Evolutionary conservation across 2,329 filamentous ascomycete genomes (phyloP), one percentile per base, ranked within the genome.

Genomic region (Sarocladium brachiariae): DNA sequence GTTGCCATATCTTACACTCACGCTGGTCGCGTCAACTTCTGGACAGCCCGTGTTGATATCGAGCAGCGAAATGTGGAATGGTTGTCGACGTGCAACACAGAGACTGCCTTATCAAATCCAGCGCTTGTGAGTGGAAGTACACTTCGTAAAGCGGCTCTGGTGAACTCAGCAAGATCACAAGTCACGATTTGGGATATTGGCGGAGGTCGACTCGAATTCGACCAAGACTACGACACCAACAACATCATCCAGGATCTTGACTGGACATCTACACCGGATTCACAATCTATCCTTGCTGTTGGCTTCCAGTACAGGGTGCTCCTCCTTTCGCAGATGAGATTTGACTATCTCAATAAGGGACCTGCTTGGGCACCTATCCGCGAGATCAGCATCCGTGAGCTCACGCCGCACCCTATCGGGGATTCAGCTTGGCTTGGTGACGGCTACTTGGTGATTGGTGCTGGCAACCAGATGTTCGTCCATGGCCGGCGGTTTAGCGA

Each of bases 131-230:
- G 89, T 61, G 90, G 87, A 13, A 95, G 87, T 57, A 91, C 86
- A 8, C 85, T 91, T 60, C 86, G 91, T 55, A 96, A 95, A 65
- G 87, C 88, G 21, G 90, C 90, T 3, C 69, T 96, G 18, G 88
- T 95, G 30, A 86, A 95, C 62, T 74, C 80, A 2, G 74, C 77
- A 13, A 81, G 84, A 55, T 89, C 85, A 0, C 81, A 83, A 35
- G 70, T 96, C 47, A 95, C 88, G 0, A 95, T 96, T 47, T 96
- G 91, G 92, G 91, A 96, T 61, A 87, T 89, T 10, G 81, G 85
- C 55, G 87, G 86, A 51, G 84, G 84, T 2, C 84, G 89, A 55
- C 75, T 96, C 5, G 91, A 96, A 64, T 90, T 88, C 61, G 79
- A 87, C 54, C 81, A 92, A 59, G 77, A 81, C 25, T 93, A 90